Evolutionary conservation across 106 monocot genomes (phyloP), one percentile per base, ranked within the genome.

Genomic region (Gastrodia elata): DNA sequence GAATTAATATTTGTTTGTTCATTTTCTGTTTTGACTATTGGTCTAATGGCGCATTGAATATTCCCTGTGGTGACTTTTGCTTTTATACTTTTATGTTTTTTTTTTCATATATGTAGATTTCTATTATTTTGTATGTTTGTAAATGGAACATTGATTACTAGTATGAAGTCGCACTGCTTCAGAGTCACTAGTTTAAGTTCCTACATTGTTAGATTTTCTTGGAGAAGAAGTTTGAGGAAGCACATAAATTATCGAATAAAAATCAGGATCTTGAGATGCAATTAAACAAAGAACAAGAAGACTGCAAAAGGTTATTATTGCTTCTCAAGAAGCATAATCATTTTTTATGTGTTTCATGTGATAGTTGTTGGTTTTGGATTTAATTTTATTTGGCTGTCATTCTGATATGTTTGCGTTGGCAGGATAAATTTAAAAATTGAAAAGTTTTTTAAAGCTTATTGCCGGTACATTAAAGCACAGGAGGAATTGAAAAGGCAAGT

Each of bases 201-300:
- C 40, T 26, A 25, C n/a, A 38, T 68, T 41, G 5, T 26, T 56
- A 83, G 83, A 71, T 42, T 14, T 59, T 83, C 73, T 65, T 88
- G 83, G 88, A 88, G 49, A 85, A 85, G 73, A 88, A 85, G 64
- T 65, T 41, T 56, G 85, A 78, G 75, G 85, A 85, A 73, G 77
- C 68, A 76, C 67, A 78, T 64, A 83, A 72, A 67, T 64, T 88
- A 42, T 77, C 75, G 48, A 75, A 70, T 64, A 78, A 70, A 80
- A 80, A 83, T 39, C 64, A 83, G 77, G 85, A 88, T 68, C 82
- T 88, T 80, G 88, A 88, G 49, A 78, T 55, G 37, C 85, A 85
- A 70, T 35, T 88, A 38, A 83, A 39, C 27, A 88, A 70, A 65
- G 88, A 88, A 71, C 80, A 88, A 79, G 83, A 88, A 77, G 85